These are phyloP conservation scores for Aspergillus brunneoviolaceus DNA, from an alignment of 2,329 filamentous ascomycete species.

Conservation along the genomic window DNA sequence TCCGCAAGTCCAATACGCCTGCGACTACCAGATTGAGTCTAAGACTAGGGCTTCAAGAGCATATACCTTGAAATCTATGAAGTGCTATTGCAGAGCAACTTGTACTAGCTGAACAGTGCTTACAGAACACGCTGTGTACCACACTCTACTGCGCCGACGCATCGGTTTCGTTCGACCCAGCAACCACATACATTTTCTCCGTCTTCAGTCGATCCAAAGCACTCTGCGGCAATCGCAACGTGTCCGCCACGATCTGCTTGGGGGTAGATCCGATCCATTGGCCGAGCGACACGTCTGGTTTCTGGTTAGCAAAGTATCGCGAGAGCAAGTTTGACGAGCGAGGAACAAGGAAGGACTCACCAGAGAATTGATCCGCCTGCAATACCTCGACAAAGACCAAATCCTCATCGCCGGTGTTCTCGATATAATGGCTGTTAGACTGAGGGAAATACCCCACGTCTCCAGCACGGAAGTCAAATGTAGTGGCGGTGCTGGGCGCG, in stretches of 20 bases:
- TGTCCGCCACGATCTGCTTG: slow-evolving; percentile 59
- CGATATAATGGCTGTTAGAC: slow-evolving; percentile 79
- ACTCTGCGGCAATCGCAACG: slow-evolving; percentile 47
- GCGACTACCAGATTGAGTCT: too few species aligned
- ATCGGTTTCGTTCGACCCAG: slow-evolving; percentile 23
- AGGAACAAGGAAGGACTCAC: slow-evolving; percentile 18
- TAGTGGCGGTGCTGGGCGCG: slow-evolving; percentile 66
- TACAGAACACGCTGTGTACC: background rate
- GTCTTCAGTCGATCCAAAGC: slow-evolving; percentile 44
- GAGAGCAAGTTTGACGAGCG: background rate
- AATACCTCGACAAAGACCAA: slow-evolving; percentile 76
- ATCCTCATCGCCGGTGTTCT: slow-evolving; percentile 73
- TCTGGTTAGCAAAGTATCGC: slow-evolving; percentile 17
- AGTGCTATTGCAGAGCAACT: too few species aligned
- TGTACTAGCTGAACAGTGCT: too few species aligned
- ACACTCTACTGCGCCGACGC: background rate
- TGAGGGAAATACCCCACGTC: slow-evolving; percentile 75
- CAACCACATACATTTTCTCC: slow-evolving; percentile 48
- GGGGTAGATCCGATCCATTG: slow-evolving; percentile 55
- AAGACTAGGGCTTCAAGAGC: too few species aligned
- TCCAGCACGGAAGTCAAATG: slow-evolving; percentile 72
- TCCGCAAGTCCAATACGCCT: too few species aligned
- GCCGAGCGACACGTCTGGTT: slow-evolving; percentile 47
- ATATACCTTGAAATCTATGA: too few species aligned
- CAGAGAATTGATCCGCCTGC: slow-evolving; percentile 63